phyloP scores from a whole-genome alignment of 2,329 filamentous ascomycete genomes.

The Pseudomassariella vexata region DNA sequence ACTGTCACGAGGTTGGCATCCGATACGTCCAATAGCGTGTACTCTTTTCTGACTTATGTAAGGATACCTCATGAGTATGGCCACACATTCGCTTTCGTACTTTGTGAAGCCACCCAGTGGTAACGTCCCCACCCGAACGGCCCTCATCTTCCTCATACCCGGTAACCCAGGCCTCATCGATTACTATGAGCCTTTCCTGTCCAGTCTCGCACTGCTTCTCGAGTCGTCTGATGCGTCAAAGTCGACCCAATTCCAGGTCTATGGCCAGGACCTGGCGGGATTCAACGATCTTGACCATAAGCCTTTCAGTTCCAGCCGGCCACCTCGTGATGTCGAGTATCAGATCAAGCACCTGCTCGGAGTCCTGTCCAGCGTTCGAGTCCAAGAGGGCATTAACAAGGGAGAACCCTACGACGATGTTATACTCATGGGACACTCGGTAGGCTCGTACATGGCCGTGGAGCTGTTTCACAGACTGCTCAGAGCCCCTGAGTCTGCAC shows the following conservation, averaged over 20 bases:
- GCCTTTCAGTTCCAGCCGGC: slow-evolving; percentile 32
- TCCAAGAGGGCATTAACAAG: slow-evolving; percentile 18
- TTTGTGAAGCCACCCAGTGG: slow-evolving; percentile 6
- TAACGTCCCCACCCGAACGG: slow-evolving; percentile 12
- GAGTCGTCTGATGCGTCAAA: slow-evolving; percentile 25
- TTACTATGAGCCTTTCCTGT: slow-evolving; percentile 67
- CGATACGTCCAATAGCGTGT: neutral
- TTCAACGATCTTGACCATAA: slow-evolving; percentile 49
- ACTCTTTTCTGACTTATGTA: no score
- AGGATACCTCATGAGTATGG: no score
- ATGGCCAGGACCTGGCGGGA: slow-evolving; percentile 52
- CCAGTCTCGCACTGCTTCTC: slow-evolving; percentile 48
- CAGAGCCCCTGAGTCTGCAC: slow-evolving; percentile 20
- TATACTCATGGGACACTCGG: slow-evolving; percentile 67
- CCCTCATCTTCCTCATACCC: slow-evolving; percentile 65
- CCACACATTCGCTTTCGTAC: slow-evolving; percentile 12
- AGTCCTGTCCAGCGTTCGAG: slow-evolving; percentile 26
- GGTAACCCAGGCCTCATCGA: slow-evolving; percentile 72
- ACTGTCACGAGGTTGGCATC: no score
- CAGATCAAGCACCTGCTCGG: slow-evolving; percentile 43
- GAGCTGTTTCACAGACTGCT: slow-evolving; percentile 58
- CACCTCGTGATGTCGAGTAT: slow-evolving; percentile 46
- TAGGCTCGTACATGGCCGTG: slow-evolving; percentile 66
- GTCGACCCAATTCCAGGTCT: slow-evolving; percentile 43
- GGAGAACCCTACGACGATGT: slow-evolving; percentile 48